Base-by-base conservation (phyloP, 164 flowering plant genomes). In the Saururus chinensis region DNA sequence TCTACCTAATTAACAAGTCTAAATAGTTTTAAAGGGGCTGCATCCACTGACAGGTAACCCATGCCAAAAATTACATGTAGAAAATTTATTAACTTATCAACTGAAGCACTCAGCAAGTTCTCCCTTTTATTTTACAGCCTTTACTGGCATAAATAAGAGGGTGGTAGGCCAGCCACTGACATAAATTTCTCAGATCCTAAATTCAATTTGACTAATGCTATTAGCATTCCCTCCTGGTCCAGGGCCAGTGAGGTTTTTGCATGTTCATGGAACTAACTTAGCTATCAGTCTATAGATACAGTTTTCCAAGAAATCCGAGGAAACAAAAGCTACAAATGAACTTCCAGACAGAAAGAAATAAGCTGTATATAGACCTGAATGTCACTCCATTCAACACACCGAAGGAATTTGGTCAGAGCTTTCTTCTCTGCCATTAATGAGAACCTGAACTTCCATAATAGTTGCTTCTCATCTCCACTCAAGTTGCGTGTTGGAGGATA, bases 381-480 rank as follows among this genome's bases (percentile, higher is more conserved):
- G 79, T 95, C 99, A 81, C 99, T 91, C 99, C 99, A 95, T 70
- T 95, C 99, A 74, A 95, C 99, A 78, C 97, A 87, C 24, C 96
- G 84, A 22, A 95, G 91, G 66, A 95, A 91, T 77, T 91, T 95
- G 25, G 99, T 90, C 22, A 93, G 86, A 66, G 97, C 97, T 69
- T 85, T 87, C 76, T 90, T 93, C 79, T 90, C 99, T 41, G 95
- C 73, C 97, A 88, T 90, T 75, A 93, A 77, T 35, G 91, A 93
- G 71, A 93, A 87, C 17, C 99, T 85, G 63, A 93, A 93, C 72
- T 93, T 93, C 99, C 97, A 93, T 21, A 93, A 73, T 53, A 93
- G 85, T 76, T 93, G 99, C 68, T 87, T 87, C 73, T 93, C 99
- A 68, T 88, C 99, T 73, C 99, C 99, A 75, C 82, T 88, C 69